Percentiles rank a stretch among this genome's conserved stretches.
These are phyloP conservation scores for Ophiostoma sp. DNA, from an alignment of 2,329 filamentous ascomycete species.

Conservation along the genomic window DNA sequence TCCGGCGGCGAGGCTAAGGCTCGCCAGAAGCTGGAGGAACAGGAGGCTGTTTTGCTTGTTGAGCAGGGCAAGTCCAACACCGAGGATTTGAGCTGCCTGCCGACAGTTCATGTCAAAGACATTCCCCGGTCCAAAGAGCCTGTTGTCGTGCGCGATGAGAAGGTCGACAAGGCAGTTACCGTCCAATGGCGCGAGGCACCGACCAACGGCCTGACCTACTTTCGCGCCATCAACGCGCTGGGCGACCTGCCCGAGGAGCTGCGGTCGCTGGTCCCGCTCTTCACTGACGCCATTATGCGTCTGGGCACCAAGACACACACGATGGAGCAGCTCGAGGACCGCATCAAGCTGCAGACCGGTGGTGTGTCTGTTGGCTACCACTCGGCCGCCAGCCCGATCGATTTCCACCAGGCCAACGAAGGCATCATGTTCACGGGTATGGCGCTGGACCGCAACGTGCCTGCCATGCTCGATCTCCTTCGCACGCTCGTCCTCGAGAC, in stretches of 20 bases:
- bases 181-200: conserved; percentile 90
- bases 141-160: conserved; percentile 61
- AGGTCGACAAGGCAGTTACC: conserved; percentile 47
- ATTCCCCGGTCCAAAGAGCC: conserved; percentile 76
- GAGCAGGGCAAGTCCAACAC: conserved; percentile 83
- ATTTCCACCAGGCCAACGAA: conserved; percentile 71
- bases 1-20: conserved; percentile 68
- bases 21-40: conserved; percentile 65
- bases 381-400: conserved; percentile 72
- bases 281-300: conserved; percentile 89
- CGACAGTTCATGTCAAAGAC: conserved; percentile 83
- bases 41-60: conserved; percentile 75
- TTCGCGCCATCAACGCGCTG: conserved; percentile 81
- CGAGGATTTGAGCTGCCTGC: conserved; percentile 82
- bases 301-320: conserved; percentile 83
- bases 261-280: conserved; percentile 80
- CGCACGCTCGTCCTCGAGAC: conserved; percentile 80
- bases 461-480: conserved; percentile 86
- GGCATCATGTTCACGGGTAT: conserved; percentile 83
- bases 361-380: conserved; percentile 85
- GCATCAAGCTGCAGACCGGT: conserved; percentile 95
- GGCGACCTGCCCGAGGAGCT: conserved; percentile 81
- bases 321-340: conserved; percentile 93
- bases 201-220: conserved; percentile 95
- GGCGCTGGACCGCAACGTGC: conserved; percentile 85